Conservation (phyloP, 495 filamentous ascomycete species). For the Baudoinia panamericana region DNA sequence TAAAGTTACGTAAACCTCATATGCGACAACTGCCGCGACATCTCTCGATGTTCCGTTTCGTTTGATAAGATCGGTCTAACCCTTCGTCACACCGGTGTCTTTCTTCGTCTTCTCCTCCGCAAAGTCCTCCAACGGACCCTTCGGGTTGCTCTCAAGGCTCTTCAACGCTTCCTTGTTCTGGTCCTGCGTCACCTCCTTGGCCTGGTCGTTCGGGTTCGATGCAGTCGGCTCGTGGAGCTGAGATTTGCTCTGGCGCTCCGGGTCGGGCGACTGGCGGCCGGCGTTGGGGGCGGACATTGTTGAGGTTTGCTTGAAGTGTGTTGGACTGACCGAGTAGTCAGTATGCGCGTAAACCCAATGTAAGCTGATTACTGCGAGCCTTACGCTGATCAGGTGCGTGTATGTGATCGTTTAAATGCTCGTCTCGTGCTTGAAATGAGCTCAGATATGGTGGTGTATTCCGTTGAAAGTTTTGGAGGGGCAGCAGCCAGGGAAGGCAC, state of each 20-base stretch:
- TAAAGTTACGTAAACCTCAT: too few species aligned
- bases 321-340: neutral
- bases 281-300: conserved; percentile 42
- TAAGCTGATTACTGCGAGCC: too few species aligned
- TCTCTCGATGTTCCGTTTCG: neutral
- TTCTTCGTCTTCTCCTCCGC: conserved; percentile 46
- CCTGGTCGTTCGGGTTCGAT: conserved; percentile 38
- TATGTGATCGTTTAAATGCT: neutral
- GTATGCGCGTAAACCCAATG: neutral
- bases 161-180: conserved; percentile 30
- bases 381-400: neutral
- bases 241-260: conserved; percentile 49
- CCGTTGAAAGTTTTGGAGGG: conserved; percentile 1
- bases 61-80: neutral
- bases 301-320: neutral
- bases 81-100: too few species aligned
- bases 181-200: conserved; percentile 38
- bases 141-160: conserved; percentile 46
- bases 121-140: conserved; percentile 52
- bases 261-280: conserved; percentile 73
- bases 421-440: neutral
- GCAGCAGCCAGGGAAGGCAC: neutral
- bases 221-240: conserved; percentile 48
- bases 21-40: neutral
- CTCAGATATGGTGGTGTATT: neutral